Percentiles rank a stretch among this genome's conserved stretches.
Evolutionary conservation across 768 basidiomycete genomes (phyloP).

Genomic region (Hygrophoropsis aurantiaca): DNA sequence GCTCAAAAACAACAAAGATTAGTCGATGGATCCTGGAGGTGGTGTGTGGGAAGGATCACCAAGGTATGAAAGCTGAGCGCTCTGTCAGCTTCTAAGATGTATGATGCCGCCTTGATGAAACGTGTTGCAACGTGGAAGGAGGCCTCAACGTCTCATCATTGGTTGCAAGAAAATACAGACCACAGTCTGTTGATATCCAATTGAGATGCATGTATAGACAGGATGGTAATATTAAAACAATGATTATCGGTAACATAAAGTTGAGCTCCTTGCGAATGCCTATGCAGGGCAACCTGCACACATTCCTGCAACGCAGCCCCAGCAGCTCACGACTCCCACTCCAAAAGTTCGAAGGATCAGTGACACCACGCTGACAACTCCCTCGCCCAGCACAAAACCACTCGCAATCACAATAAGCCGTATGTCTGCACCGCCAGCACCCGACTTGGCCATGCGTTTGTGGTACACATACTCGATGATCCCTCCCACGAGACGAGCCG

Average conservation of each 20-base stretch:
- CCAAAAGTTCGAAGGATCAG: slow-evolving; percentile 74
- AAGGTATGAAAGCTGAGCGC: too few relatives aligned
- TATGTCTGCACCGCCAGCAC: slow-evolving; percentile 61
- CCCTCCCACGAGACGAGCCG: slow-evolving; percentile 89
- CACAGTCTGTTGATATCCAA: too few relatives aligned
- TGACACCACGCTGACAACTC: slow-evolving; percentile 81
- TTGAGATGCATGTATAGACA: too few relatives aligned
- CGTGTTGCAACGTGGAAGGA: too few relatives aligned
- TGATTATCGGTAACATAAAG: background rate
- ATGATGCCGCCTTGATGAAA: too few relatives aligned
- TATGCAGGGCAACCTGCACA: slow-evolving; percentile 66
- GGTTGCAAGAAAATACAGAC: too few relatives aligned
- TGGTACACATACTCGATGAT: slow-evolving; percentile 73
- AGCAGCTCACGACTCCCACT: slow-evolving; percentile 76
- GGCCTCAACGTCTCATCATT: too few relatives aligned
- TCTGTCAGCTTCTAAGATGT: too few relatives aligned
- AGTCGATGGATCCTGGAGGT: too few relatives aligned
- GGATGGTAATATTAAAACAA: slow-evolving; percentile 1
- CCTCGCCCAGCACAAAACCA: slow-evolving; percentile 95
- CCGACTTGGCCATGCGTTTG: slow-evolving; percentile 43
- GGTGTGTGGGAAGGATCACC: too few relatives aligned
- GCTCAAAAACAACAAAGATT: too few relatives aligned
- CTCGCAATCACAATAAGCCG: slow-evolving; percentile 84
- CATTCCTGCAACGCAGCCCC: slow-evolving; percentile 78
- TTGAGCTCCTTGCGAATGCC: background rate